Evolutionary conservation across 257 asterid species (phyloP).

Genomic region (Ocimum tenuiflorum): DNA sequence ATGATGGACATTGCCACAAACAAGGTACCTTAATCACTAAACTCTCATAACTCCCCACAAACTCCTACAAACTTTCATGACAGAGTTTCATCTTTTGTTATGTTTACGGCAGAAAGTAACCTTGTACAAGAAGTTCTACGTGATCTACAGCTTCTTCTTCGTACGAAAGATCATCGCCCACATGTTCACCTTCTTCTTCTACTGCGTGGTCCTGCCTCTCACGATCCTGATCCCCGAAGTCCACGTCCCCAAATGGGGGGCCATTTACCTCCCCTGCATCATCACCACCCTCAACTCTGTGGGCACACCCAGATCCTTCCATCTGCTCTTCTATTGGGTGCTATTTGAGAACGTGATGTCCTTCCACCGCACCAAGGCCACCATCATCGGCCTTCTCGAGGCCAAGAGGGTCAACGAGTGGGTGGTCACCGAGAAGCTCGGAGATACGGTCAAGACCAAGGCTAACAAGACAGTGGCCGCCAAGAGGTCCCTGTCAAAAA

Average conservation of each 20-base stretch:
- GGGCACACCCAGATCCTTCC: conserved; percentile 96
- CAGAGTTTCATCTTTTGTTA: too few relatives aligned
- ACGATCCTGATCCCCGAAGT: conserved; percentile 61
- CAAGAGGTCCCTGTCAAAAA: conserved; percentile 35
- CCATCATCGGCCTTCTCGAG: conserved; percentile 79
- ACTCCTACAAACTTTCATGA: too few relatives aligned
- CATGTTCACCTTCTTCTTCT: conserved; percentile 77
- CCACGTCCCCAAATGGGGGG: conserved; percentile 75
- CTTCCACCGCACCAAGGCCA: conserved; percentile 90
- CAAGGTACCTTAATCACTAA: conserved; percentile 46
- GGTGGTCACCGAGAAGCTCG: conserved; percentile 96
- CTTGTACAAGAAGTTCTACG: conserved; percentile 76
- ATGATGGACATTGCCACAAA: conserved; percentile 66
- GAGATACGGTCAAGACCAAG: conserved; percentile 70
- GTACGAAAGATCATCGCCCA: conserved; percentile 92
- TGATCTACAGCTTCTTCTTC: conserved; percentile 97
- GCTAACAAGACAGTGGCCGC: conserved; percentile 33
- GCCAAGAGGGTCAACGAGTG: conserved; percentile 90
- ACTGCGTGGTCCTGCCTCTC: conserved; percentile 56
- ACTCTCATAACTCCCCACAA: too few relatives aligned
- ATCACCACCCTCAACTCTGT: conserved; percentile 78
- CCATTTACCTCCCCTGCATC: conserved; percentile 85
- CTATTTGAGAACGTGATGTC: conserved; percentile 97
- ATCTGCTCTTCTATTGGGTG: conserved; percentile 83
- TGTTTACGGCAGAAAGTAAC: conserved; percentile 57